These are phyloP conservation scores for Ogataea neopini DNA, from an alignment of 805 yeast genomes.

Conservation along the genomic window DNA sequence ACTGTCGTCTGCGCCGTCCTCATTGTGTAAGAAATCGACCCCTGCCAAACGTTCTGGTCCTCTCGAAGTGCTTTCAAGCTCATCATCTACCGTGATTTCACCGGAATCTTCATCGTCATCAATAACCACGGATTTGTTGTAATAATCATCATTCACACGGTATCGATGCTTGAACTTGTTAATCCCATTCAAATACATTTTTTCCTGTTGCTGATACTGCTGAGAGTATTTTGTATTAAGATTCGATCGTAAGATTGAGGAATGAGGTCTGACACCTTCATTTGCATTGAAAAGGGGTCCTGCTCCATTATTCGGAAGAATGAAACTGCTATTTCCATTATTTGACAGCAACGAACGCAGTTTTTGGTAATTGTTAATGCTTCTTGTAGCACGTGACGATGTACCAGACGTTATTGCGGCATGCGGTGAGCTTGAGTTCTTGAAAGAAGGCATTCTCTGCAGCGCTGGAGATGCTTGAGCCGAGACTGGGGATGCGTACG, in stretches of 20 bases:
- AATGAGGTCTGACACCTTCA: conserved; percentile 30
- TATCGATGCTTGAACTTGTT: conserved; percentile 34
- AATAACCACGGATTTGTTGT: conserved; percentile 49
- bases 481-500: conserved; percentile 2
- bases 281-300: neutral
- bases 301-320: conserved; percentile 6
- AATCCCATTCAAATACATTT: conserved; percentile 49
- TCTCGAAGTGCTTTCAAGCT: conserved; percentile 20
- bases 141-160: conserved; percentile 49
- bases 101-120: conserved; percentile 38
- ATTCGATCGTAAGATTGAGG: conserved; percentile 33
- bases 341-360: conserved; percentile 15
- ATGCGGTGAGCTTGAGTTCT: conserved; percentile 4
- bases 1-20: conserved; percentile 14
- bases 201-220: conserved; percentile 55
- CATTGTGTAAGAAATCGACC: neutral
- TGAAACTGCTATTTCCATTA: conserved; percentile 6
- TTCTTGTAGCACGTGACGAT: conserved; percentile 19
- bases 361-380: conserved; percentile 22
- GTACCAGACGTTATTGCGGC: neutral
- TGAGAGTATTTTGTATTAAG: conserved; percentile 36
- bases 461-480: conserved; percentile 11
- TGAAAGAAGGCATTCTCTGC: conserved; percentile 11
- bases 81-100: conserved; percentile 30
- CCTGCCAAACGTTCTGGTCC: conserved; percentile 10